Conservation (phyloP, 2,329 filamentous ascomycete genomes). For the Fusarium torreyae region DNA sequence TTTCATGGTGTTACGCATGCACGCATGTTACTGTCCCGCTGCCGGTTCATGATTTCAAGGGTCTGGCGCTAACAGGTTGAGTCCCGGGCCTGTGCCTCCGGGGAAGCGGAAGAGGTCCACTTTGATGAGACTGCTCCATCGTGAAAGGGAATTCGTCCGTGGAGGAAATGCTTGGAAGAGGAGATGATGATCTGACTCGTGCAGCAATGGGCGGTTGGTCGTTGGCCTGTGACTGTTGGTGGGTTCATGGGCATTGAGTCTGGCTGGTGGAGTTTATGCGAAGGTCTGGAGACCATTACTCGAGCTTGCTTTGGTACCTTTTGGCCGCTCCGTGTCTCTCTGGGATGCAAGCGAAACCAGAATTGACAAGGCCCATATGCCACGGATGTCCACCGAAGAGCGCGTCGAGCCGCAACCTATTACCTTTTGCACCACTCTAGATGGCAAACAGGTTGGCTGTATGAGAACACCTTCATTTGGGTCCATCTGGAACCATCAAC, state of each 20-base stretch:
- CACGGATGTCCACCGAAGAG: not conserved
- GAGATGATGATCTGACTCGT: constrained; percentile 3
- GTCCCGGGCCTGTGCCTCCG: not conserved
- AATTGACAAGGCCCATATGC: not conserved
- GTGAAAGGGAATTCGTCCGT: constrained; percentile 8
- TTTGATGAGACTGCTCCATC: not conserved
- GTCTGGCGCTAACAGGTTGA: constrained; percentile 10
- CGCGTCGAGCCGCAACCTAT: too few species aligned
- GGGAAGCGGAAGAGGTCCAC: constrained; percentile 17
- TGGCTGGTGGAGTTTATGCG: not conserved
- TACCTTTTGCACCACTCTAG: too few species aligned
- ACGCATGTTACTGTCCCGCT: not conserved
- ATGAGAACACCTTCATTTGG: too few species aligned
- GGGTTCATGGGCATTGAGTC: not conserved
- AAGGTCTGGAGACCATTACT: too few species aligned
- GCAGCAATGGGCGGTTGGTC: not conserved
- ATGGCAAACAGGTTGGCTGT: too few species aligned
- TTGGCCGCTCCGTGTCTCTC: not conserved
- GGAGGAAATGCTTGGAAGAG: not conserved
- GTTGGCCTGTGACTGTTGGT: not conserved
- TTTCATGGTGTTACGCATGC: constrained; percentile 6
- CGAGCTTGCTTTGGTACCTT: too few species aligned
- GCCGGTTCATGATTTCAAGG: constrained; percentile 6
- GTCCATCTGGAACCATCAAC: too few species aligned
- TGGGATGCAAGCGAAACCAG: not conserved